Evolutionary conservation across 352 stramenopile genomes (phyloP).

Genomic region (Peronospora belbahrii): DNA sequence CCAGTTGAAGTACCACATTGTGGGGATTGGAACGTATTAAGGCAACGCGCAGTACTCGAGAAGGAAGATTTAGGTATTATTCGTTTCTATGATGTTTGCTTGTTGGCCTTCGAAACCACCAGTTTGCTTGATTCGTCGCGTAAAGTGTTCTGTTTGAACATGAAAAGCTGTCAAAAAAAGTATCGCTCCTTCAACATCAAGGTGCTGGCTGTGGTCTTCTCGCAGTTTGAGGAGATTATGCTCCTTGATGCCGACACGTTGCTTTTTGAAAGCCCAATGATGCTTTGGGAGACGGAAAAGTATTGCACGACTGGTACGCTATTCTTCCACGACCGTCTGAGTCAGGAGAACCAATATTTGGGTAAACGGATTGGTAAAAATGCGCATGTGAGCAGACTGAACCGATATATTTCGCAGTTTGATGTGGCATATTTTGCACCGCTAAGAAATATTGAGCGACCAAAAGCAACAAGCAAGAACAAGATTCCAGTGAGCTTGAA

Average conservation of each 20-base stretch:
- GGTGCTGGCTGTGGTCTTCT: slow-evolving; percentile 53
- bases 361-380: slow-evolving; percentile 23
- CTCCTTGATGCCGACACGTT: slow-evolving; percentile 57
- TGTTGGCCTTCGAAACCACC: slow-evolving; percentile 24
- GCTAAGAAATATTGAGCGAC: slow-evolving; percentile 29
- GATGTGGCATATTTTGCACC: slow-evolving; percentile 34
- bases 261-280: slow-evolving; percentile 53
- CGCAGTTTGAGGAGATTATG: slow-evolving; percentile 65
- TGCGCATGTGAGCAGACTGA: slow-evolving; percentile 25
- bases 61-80: slow-evolving; percentile 37
- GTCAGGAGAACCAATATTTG: slow-evolving; percentile 35
- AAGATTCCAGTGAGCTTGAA: slow-evolving; percentile 18
- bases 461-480: slow-evolving; percentile 19
- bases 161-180: slow-evolving; percentile 33
- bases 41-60: slow-evolving; percentile 23
- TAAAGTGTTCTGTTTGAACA: slow-evolving; percentile 43
- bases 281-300: slow-evolving; percentile 46
- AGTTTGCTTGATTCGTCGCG: slow-evolving; percentile 21
- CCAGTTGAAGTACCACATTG: slow-evolving; percentile 60
- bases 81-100: slow-evolving; percentile 54
- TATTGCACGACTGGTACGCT: slow-evolving; percentile 43
- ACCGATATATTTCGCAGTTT: slow-evolving; percentile 51
- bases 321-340: slow-evolving; percentile 50
- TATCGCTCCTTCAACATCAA: slow-evolving; percentile 56
- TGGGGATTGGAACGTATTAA: slow-evolving; percentile 34